phyloP scores from a whole-genome alignment of 2,329 filamentous ascomycete species.

The Monilinia fructicola region DNA sequence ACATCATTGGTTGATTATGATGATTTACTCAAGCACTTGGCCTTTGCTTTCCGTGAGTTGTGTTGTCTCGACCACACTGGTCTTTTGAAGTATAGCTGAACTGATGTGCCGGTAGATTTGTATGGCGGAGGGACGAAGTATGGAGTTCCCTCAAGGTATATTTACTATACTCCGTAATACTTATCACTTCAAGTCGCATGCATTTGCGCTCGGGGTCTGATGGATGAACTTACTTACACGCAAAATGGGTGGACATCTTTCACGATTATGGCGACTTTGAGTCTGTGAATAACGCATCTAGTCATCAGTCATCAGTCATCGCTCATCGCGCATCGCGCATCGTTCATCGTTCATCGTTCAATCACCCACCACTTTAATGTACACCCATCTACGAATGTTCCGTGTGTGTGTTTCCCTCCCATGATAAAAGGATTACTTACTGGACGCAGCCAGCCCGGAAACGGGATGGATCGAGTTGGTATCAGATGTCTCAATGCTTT shows the following conservation, averaged over 20 bases:
- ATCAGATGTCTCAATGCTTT: constrained; percentile 20
- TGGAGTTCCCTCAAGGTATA: constrained; percentile 3
- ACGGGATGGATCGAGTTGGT: constrained; percentile 20
- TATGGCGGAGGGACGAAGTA: not conserved
- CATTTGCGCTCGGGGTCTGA: constrained; percentile 32
- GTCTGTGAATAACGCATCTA: not conserved
- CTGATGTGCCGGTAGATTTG: constrained; percentile 15
- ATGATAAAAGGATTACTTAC: constrained; percentile 15
- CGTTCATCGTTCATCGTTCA: not conserved
- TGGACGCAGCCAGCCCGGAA: constrained; percentile 7
- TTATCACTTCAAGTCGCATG: constrained; percentile 27
- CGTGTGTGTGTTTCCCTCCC: constrained; percentile 2
- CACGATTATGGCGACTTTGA: constrained; percentile 1
- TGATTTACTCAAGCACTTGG: constrained; percentile 38
- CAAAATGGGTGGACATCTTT: constrained; percentile 2
- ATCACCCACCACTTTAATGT: not conserved
- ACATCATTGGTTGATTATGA: constrained; percentile 34
- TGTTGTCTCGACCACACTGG: constrained; percentile 34
- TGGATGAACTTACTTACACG: constrained; percentile 28
- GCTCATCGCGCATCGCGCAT: not conserved
- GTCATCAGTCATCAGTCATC: not conserved
- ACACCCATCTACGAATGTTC: not conserved
- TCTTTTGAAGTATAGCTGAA: constrained; percentile 16
- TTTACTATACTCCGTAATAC: no score
- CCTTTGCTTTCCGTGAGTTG: constrained; percentile 36